Evolutionary conservation across 2,329 filamentous ascomycete species (phyloP).

Genomic region (Fusarium armeniacum): DNA sequence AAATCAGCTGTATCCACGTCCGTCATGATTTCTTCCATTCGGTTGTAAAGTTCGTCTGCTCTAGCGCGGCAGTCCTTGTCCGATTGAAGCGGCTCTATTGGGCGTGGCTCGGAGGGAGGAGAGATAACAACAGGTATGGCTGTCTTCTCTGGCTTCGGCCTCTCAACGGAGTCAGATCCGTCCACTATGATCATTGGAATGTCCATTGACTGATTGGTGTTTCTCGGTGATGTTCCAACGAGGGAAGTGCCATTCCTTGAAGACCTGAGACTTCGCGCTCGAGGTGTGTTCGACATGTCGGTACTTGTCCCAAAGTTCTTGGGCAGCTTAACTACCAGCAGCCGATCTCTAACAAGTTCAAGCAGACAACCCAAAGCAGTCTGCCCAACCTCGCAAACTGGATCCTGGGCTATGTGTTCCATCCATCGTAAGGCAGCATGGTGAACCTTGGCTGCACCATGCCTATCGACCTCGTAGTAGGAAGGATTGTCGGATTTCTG

Average conservation of each 20-base stretch:
- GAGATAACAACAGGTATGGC: too few species aligned
- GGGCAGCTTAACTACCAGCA: neutral
- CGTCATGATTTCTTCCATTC: neutral
- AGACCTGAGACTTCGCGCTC: too few species aligned
- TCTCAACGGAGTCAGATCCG: neutral
- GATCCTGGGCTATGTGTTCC: neutral
- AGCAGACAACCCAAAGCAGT: neutral
- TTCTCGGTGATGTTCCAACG: neutral
- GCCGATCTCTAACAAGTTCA: neutral
- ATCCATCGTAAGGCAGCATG: neutral
- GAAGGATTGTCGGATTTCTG: neutral
- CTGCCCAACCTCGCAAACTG: neutral
- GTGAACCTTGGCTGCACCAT: neutral
- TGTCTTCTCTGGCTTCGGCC: too few species aligned
- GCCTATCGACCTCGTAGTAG: neutral
- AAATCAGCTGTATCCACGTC: neutral
- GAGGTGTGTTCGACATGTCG: too few species aligned
- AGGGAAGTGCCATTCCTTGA: too few species aligned
- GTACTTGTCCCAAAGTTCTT: neutral
- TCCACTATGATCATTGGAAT: neutral
- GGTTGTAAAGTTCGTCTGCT: neutral
- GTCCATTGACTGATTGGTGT: too few species aligned
- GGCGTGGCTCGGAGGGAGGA: neutral
- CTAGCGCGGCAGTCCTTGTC: neutral
- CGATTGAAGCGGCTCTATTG: neutral